A percentile compares a stretch with the other conserved stretches of the same genome.
phyloP scores from a whole-genome alignment of 1,284 basidiomycete species.

The Cutaneotrichosporon sp. region DNA sequence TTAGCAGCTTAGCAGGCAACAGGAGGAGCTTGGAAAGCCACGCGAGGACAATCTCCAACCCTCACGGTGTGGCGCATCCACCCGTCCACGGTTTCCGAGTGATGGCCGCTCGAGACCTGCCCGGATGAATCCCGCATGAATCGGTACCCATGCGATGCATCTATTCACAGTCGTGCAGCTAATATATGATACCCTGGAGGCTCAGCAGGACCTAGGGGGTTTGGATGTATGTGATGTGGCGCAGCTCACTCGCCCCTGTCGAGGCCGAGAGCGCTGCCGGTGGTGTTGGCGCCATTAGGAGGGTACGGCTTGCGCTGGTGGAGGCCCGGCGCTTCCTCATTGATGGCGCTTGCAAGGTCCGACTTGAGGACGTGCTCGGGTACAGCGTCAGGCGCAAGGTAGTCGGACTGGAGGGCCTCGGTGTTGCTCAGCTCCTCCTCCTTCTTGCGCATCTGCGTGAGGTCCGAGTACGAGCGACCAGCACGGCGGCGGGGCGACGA shows the following conservation, averaged over 20 bases:
- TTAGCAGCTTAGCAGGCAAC: too few relatives aligned
- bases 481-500: slow-evolving; percentile 34
- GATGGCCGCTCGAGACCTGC: too few relatives aligned
- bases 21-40: too few relatives aligned
- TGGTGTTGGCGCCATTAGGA: slow-evolving; percentile 1
- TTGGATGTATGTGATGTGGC: background rate
- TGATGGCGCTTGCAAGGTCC: background rate
- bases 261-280: slow-evolving; percentile 19
- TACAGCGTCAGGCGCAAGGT: slow-evolving; percentile 8
- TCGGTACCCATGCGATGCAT: background rate
- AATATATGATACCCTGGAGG: too few relatives aligned
- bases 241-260: slow-evolving; percentile 22
- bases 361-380: slow-evolving; percentile 11
- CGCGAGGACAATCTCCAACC: too few relatives aligned
- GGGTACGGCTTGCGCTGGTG: slow-evolving; percentile 21
- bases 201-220: background rate
- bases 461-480: slow-evolving; percentile 41
- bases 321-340: slow-evolving; percentile 18
- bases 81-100: too few relatives aligned
- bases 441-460: slow-evolving; percentile 16
- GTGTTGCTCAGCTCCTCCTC: slow-evolving; percentile 6
- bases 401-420: background rate
- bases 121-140: background rate
- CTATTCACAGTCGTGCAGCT: background rate
- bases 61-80: too few relatives aligned